These are phyloP conservation scores for Boletellus emodensis DNA, from an alignment of 768 basidiomycete genomes.

Conservation along the genomic window DNA sequence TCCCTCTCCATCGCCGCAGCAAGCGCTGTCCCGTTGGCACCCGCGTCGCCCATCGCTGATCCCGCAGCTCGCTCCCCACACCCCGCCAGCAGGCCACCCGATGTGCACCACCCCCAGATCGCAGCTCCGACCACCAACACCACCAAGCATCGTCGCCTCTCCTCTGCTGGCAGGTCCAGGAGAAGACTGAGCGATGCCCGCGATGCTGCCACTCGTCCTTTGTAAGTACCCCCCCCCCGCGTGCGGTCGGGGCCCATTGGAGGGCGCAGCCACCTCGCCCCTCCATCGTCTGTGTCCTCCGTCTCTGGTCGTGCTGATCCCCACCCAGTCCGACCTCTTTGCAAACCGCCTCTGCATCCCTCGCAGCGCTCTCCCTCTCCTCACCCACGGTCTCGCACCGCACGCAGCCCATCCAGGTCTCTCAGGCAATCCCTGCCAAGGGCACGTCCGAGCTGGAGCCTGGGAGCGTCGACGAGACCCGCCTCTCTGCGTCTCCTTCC, in stretches of 20 bases:
- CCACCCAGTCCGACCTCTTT: conserved; percentile 32
- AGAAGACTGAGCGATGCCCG: conserved; percentile 75
- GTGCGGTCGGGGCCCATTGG: not conserved
- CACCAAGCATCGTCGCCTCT: conserved; percentile 61
- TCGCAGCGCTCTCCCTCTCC: conserved; percentile 41
- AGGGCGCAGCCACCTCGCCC: not conserved
- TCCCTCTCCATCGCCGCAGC: conserved; percentile 66
- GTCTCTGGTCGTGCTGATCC: conserved; percentile 5
- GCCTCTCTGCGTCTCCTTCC: conserved; percentile 10
- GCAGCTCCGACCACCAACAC: not conserved
- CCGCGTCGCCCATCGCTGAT: conserved; percentile 27
- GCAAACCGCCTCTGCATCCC: conserved; percentile 36
- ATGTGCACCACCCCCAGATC: too few relatives aligned
- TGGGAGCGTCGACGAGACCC: conserved; percentile 16
- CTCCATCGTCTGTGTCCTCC: too few relatives aligned
- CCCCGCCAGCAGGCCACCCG: conserved; percentile 9
- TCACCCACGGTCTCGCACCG: conserved; percentile 34
- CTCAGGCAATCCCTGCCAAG: not conserved
- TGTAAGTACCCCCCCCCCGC: conserved; percentile 56
- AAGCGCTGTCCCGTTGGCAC: conserved; percentile 41
- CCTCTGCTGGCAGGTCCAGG: conserved; percentile 66
- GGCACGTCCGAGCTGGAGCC: conserved; percentile 3
- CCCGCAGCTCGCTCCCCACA: conserved; percentile 7
- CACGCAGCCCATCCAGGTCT: conserved; percentile 14
- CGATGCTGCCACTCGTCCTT: conserved; percentile 70